Base-by-base conservation (phyloP, 441 rosid genomes). In the Erodium trifolium region DNA sequence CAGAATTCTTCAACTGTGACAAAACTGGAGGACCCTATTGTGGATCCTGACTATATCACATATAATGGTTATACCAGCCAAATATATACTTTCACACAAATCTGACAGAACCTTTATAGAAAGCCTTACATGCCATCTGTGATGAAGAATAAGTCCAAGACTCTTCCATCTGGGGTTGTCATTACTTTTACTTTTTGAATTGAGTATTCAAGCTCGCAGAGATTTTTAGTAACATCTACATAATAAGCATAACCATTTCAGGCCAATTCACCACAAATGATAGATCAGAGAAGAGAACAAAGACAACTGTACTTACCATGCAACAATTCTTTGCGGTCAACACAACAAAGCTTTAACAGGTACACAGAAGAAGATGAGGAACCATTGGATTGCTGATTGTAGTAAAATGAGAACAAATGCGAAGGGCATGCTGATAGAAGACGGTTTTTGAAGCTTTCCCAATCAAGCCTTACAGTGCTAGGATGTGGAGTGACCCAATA, bases 71-170 rank as follows among this genome's bases (percentile, higher is more conserved):
- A 39, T 39, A 39, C 9, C 45, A 5, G 8, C 45, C 11, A 5
- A 5, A 39, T 39, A 39, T 39, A 39, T 39, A 39, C 34, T 31
- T 31, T 31, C 34, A 31, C 4, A 31, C 34, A 31, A 31, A 31
- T 31, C 34, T 31, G 1, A 39, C 45, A 39, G 11, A 9, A 6
- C 10, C 45, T 39, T 39, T 5, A 39, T 39, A 39, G 45, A 39
- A 51, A 51, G 57, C 57, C 57, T 51, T 51, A 51, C 57, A 51
- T 51, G 57, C 57, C 57, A 51, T 51, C 57, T 51, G 57, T 12
- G 57, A 51, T 51, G 57, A 51, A 51, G 57, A 51, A 51, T 12
- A 51, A 14, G 13, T 51, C 57, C 57, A 51, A 51, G 16, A 51
- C 57, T 51, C 57, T 51, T 51, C 57, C 57, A 51, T 51, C 57